A percentile compares a stretch with the other conserved stretches of the same genome.
These are phyloP conservation scores for Penicillium digitatum DNA, from an alignment of 2,329 filamentous ascomycete species.

Conservation along the genomic window DNA sequence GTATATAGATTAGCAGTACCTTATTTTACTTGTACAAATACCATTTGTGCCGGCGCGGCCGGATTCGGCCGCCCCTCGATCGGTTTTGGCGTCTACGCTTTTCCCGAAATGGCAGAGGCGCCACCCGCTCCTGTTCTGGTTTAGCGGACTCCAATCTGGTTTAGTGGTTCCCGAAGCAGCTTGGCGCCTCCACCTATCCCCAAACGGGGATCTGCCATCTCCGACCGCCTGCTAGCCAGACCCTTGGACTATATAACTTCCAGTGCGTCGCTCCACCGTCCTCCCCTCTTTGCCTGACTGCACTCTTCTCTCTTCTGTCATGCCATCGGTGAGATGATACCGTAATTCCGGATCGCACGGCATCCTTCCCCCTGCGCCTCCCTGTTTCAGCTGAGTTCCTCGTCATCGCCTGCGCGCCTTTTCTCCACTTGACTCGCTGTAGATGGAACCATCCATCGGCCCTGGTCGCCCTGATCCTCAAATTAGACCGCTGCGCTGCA, in stretches of 20 bases:
- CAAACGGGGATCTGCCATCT: not conserved
- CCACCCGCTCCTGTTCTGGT: not conserved
- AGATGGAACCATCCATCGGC: not conserved
- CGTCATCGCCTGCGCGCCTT: slow-evolving; percentile 1
- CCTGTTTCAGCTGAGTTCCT: slow-evolving; percentile 7
- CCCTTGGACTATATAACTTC: slow-evolving; percentile 4
- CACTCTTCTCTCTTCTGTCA: not conserved
- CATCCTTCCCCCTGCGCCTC: not conserved
- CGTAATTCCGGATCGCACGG: slow-evolving; percentile 10
- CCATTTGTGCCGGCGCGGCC: not conserved
- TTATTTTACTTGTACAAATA: no score
- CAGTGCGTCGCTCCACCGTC: slow-evolving; percentile 8
- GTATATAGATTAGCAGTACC: no score
- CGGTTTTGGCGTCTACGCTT: slow-evolving; percentile 4
- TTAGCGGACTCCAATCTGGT: slow-evolving; percentile 2
- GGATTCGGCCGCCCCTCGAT: not conserved
- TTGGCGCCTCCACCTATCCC: slow-evolving; percentile 4
- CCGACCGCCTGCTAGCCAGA: not conserved
- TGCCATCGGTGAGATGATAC: slow-evolving; percentile 3
- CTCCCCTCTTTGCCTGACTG: not conserved
- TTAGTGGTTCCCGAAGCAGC: not conserved
- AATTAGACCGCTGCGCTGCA: not conserved
- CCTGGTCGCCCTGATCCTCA: not conserved
- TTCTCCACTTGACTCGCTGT: slow-evolving; percentile 1
- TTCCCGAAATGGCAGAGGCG: not conserved